Evolutionary conservation across 163 green algal species (phyloP), one percentile per base, ranked within the genome.

Genomic region (Scenedesmus sp.): DNA sequence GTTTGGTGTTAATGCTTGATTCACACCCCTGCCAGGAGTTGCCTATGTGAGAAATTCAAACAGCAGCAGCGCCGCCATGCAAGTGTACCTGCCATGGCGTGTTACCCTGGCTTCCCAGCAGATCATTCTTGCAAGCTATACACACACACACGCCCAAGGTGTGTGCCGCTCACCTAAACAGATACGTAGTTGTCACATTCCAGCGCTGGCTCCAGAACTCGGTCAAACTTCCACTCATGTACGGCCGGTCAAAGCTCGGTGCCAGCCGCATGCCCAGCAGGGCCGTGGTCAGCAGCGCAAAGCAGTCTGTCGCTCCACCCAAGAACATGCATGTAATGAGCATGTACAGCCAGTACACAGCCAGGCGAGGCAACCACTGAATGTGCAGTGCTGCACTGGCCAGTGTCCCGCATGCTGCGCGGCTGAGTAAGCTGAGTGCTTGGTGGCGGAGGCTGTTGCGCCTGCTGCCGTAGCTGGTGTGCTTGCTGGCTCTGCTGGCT

Each of bases 141-240:
- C 15, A 7, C 66, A 46, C n/a, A 26, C 16, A 18, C 16, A n/a
- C n/a, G 16, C 15, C 70, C 70, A 13, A 46, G 34, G 34, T 46
- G 34, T 46, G 34, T 46, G 34, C 34, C 34, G 34, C 34, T 46
- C 8, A 84, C 77, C 77, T 84, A 9, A 84, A 57, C 77, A 84
- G 46, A 15, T 60, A 84, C 26, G 77, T 84, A 34, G 77, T 84
- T 7, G 77, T 84, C 46, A 84, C 77, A 57, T 84, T 84, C 77
- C 77, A 84, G 1, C 77, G 77, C 77, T 84, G 77, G 77, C 77
- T 84, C 77, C 77, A 84, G 34, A 84, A 84, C 46, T 84, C 77
- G 46, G 46, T 57, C 10, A 84, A 60, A n/a, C 77, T 84, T 7
- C 34, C 77, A 15, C 77, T 84, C 77, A 84, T 3, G 26, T 84